Evolutionary conservation across 2,329 filamentous ascomycete genomes (phyloP).

Genomic region (Clonostachys solani): DNA sequence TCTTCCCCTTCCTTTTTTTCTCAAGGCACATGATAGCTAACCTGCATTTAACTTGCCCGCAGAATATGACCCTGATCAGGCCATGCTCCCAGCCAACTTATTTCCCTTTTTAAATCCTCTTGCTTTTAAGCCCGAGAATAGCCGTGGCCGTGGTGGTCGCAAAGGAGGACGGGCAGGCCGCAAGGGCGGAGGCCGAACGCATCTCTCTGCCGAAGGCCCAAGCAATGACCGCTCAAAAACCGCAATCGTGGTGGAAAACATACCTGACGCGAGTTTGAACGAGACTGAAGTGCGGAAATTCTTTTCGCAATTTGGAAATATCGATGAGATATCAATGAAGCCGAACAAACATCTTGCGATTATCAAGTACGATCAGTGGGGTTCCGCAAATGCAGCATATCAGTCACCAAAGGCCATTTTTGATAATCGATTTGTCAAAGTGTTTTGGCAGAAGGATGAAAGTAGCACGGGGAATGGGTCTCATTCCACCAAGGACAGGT

Average conservation of each 20-base stretch:
- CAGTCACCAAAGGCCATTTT: slow-evolving; percentile 77
- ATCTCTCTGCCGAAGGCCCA: slow-evolving; percentile 62
- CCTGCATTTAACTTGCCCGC: slow-evolving; percentile 6
- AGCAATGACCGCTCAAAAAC: slow-evolving; percentile 59
- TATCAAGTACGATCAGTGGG: slow-evolving; percentile 64
- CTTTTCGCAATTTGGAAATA: slow-evolving; percentile 68
- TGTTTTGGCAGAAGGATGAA: slow-evolving; percentile 69
- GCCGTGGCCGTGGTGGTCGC: slow-evolving; percentile 25
- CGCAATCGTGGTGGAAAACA: slow-evolving; percentile 72
- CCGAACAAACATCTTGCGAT: slow-evolving; percentile 63
- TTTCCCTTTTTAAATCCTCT: slow-evolving; percentile 4
- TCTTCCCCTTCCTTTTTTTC: not conserved
- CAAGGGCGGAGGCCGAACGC: slow-evolving; percentile 36
- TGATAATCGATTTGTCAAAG: slow-evolving; percentile 81
- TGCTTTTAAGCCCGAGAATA: slow-evolving; percentile 14
- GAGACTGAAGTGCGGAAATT: slow-evolving; percentile 64
- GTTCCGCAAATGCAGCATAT: slow-evolving; percentile 65
- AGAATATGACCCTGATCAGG: slow-evolving; percentile 27
- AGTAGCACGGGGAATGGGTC: slow-evolving; percentile 22
- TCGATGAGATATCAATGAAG: slow-evolving; percentile 62
- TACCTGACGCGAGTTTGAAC: slow-evolving; percentile 65
- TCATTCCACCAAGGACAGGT: not conserved
- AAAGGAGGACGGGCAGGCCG: slow-evolving; percentile 23
- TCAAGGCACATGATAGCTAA: not conserved
- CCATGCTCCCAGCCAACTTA: slow-evolving; percentile 6